Evolutionary conservation across 164 flowering plant species (phyloP).

Genomic region (Santalum album): DNA sequence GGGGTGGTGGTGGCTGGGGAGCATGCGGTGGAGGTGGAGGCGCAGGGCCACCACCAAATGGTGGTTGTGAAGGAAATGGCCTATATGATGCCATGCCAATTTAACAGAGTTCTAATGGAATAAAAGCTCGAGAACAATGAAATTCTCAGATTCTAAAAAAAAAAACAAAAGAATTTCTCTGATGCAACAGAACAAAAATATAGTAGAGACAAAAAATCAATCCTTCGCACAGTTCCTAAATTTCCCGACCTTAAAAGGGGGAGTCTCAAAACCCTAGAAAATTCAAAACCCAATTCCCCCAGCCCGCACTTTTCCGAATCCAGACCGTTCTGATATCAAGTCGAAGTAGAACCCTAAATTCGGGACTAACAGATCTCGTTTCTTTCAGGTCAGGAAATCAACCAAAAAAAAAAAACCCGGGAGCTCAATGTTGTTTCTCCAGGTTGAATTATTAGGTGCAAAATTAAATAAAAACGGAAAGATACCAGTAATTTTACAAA

Average conservation of each 20-base stretch:
- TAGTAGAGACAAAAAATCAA: background rate
- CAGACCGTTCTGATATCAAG: background rate
- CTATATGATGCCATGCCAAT: background rate
- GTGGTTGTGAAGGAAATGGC: background rate
- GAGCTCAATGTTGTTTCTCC: background rate
- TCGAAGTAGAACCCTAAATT: background rate
- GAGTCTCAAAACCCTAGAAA: background rate
- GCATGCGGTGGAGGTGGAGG: constrained; percentile 1
- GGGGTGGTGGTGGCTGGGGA: background rate
- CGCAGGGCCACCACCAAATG: constrained; percentile 1
- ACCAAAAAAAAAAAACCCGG: background rate
- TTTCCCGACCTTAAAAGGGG: no score
- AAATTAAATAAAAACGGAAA: no score
- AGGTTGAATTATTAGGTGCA: no score
- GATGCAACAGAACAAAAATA: background rate
- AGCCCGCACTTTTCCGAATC: background rate
- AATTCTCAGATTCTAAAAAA: background rate
- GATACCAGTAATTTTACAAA: no score
- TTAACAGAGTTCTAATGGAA: background rate
- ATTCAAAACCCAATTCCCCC: background rate
- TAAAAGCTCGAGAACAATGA: background rate
- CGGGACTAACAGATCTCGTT: background rate
- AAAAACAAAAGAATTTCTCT: background rate
- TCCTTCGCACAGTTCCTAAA: background rate
- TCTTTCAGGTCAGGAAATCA: background rate